phyloP scores from a whole-genome alignment of 2,329 filamentous ascomycete genomes.

The Pyrenophora teres region DNA sequence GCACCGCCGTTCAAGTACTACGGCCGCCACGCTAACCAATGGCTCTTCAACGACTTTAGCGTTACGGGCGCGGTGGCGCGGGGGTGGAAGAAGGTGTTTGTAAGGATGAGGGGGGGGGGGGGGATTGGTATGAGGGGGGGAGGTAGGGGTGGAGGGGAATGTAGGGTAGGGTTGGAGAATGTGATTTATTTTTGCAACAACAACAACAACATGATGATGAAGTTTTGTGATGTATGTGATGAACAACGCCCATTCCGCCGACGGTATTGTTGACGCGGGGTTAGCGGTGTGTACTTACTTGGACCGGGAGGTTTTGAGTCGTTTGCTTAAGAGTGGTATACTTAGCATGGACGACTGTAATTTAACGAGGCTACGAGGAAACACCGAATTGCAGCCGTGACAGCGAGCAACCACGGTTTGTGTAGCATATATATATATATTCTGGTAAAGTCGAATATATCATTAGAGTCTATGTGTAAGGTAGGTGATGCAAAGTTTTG shows the following conservation, averaged over 20 bases:
- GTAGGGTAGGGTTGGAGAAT: not conserved
- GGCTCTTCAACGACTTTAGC: slow-evolving; percentile 48
- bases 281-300: too few relatives aligned
- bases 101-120: slow-evolving; percentile 16
- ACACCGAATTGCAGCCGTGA: too few relatives aligned
- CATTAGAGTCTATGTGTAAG: slow-evolving; percentile 4
- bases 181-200: not conserved
- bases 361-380: too few relatives aligned
- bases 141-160: not conserved
- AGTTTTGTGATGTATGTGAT: too few relatives aligned
- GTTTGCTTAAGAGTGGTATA: too few relatives aligned
- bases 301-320: too few relatives aligned
- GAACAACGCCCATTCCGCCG: too few relatives aligned
- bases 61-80: slow-evolving; percentile 40
- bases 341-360: too few relatives aligned
- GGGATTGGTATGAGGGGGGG: slow-evolving; percentile 21
- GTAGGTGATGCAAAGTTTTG: not conserved
- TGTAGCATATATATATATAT: too few relatives aligned
- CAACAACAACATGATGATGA: not conserved
- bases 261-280: too few relatives aligned
- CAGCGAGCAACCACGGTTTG: too few relatives aligned
- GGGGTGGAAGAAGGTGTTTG: slow-evolving; percentile 37
- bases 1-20: slow-evolving; percentile 37
- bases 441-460: too few relatives aligned
- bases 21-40: slow-evolving; percentile 44